Evolutionary conservation across 2,329 filamentous ascomycete species (phyloP), one percentile per base, ranked within the genome.

Genomic region (Pseudogymnoascus sp.): DNA sequence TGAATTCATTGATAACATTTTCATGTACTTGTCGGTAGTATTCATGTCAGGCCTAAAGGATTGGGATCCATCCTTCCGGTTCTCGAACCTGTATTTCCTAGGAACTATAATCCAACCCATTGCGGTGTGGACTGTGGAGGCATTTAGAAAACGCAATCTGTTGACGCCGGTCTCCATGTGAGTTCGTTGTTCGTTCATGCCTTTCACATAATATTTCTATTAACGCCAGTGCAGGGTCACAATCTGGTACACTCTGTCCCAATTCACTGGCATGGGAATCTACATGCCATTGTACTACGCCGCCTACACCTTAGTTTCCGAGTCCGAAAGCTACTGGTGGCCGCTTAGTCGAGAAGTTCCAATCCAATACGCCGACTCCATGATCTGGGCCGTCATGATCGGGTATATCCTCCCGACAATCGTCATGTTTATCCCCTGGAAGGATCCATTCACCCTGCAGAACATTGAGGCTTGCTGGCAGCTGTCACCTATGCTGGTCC

Each of bases 51-150:
- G 21, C 19, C 21, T 35, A n/a, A 29, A 62, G 33, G 38, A 44
- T 19, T 62, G 61, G 61, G 61, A 62, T 14, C 61, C 38, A 29
- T 10, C 10, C 21, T 62, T 62, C 26, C 21, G 33, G 47, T 47
- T 62, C 40, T 16, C 10, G 38, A 62, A 47, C 13, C 16, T 62
- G 14, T 50, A 53, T 14, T 35, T 29, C 44, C 16, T 62, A 26
- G 24, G 33, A 16, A 26, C 35, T 13, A 24, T 26, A 26, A 53
- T 62, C 26, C 38, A 35, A 8, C 61, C 14, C 5, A 47, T 62
- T 40, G 40, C 61, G 19, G n/a, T 53, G 14, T 62, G 61, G 61
- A 29, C 61, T 5, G 61, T 62, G 16, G 61, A 62, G 33, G 24
- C 61, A 33, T 62, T 19, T 35, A 50, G 61, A 62, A 26, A 26